Evolutionary conservation across 2,329 filamentous ascomycete species (phyloP), one percentile per base, ranked within the genome.

Genomic region (Fusarium sp.): DNA sequence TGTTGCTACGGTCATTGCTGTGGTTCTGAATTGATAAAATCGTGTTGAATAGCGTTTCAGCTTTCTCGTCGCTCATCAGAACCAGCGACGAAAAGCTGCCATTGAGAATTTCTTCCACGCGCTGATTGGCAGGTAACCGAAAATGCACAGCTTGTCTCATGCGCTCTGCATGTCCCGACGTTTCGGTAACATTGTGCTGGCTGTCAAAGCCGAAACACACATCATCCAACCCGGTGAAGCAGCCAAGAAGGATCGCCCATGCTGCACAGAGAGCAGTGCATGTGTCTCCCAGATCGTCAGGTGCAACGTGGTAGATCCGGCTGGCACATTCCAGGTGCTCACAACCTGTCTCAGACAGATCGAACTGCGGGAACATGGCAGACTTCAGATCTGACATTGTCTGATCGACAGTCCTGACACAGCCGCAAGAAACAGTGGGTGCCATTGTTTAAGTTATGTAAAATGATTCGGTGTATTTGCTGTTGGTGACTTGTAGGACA

Each of bases 31-130:
- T 63, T 4, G 83, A 83, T 4, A 87, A 64, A 21, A 79, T 83
- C 0, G 85, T 85, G 73, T 87, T 86, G 77, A 85, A 86, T 3
- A 85, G 73, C 10, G 75, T 78, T 21, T 77, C 76, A 6, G 68
- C 71, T 18, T 61, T 57, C 8, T 11, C 31, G 5, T 70, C 46
- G 18, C 55, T 21, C 29, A 63, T 5, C 12, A 27, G 0, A 6
- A 58, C 18, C 18, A 62, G 15, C 1, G 44, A 33, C 3, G 46
- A 60, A 41, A 31, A 10, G 4, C n/a, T 45, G 10, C 45, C 57
- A 4, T 11, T 18, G 33, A 71, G 37, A 7, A 69, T 57, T 1
- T 23, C 63, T 10, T 35, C 25, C 6, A 69, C 45, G 5, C 7
- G 49, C 31, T 60, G 60, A 65, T 73, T 56, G 52, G 60, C 56